Evolutionary conservation across 1,284 basidiomycete species (phyloP).

Genomic region (Apiotrichum montevideense): DNA sequence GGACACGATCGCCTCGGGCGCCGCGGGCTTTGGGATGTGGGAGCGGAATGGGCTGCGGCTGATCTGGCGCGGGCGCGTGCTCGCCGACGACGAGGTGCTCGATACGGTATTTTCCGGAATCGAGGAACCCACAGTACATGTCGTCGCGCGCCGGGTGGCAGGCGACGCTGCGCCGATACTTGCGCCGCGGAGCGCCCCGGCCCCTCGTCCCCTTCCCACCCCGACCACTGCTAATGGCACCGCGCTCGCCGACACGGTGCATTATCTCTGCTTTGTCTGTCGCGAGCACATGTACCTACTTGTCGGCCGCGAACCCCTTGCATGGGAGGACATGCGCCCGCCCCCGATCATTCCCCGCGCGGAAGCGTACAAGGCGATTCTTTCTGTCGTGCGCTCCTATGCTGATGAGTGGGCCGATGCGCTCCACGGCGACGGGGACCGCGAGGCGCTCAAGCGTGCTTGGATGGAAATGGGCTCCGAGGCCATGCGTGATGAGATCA

Average conservation of each 20-base stretch:
- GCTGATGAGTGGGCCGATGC: conserved; percentile 30
- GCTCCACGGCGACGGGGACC: conserved; percentile 24
- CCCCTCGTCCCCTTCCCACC: neutral
- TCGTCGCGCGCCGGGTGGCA: conserved; percentile 27
- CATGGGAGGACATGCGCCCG: conserved; percentile 34
- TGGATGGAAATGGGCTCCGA: conserved; percentile 18
- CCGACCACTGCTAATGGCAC: neutral
- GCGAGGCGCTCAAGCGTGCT: conserved; percentile 9
- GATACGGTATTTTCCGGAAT: conserved; percentile 27
- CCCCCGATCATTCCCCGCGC: conserved; percentile 24
- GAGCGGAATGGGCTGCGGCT: conserved; percentile 35
- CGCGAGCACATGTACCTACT: conserved; percentile 36
- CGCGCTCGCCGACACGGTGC: conserved; percentile 33
- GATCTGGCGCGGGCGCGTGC: conserved; percentile 40
- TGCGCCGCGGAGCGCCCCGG: neutral
- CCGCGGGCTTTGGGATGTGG: conserved; percentile 31
- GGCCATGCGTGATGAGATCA: conserved; percentile 18
- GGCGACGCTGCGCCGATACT: neutral
- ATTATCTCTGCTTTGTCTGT: conserved; percentile 39
- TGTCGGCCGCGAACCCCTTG: conserved; percentile 18
- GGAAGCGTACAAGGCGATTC: conserved; percentile 31
- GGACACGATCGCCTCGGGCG: conserved; percentile 26
- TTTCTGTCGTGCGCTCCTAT: conserved; percentile 26
- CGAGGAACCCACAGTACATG: conserved; percentile 24
- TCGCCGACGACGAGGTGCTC: conserved; percentile 35